These are phyloP conservation scores for Laetiporus sulphureus DNA, from an alignment of 1,284 basidiomycete genomes.

Conservation along the genomic window DNA sequence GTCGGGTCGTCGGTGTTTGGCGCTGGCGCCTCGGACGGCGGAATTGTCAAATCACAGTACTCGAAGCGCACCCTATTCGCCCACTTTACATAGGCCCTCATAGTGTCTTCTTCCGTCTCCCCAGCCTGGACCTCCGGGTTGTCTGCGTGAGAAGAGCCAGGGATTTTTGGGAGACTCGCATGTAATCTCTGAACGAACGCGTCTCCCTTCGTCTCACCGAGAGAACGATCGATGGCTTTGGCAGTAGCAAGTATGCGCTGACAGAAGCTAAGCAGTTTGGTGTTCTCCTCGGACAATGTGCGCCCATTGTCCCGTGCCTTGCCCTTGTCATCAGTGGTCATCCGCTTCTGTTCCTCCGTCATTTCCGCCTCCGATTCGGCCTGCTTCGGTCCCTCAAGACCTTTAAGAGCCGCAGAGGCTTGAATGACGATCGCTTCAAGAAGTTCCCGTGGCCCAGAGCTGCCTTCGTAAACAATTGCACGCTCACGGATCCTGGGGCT, in stretches of 20 bases:
- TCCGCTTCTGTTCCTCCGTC: slow-evolving; percentile 79
- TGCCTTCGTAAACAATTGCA: slow-evolving; percentile 82
- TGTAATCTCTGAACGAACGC: slow-evolving; percentile 75
- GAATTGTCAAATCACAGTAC: slow-evolving; percentile 75
- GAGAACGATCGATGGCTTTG: slow-evolving; percentile 75
- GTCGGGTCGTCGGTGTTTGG: slow-evolving; percentile 38
- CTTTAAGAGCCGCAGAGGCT: slow-evolving; percentile 81
- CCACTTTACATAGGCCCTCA: slow-evolving; percentile 76
- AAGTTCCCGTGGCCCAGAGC: slow-evolving; percentile 81
- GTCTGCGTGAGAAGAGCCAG: slow-evolving; percentile 33
- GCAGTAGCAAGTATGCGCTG: slow-evolving; percentile 75
- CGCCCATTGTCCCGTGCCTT: slow-evolving; percentile 48
- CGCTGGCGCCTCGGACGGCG: slow-evolving; percentile 22
- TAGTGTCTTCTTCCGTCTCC: slow-evolving; percentile 57
- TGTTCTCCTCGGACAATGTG: slow-evolving; percentile 56
- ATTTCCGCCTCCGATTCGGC: slow-evolving; percentile 40
- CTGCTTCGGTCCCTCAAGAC: slow-evolving; percentile 60
- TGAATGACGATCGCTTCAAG: slow-evolving; percentile 87
- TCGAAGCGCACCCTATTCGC: slow-evolving; percentile 75
- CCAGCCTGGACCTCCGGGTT: slow-evolving; percentile 40
- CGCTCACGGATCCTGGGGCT: slow-evolving; percentile 59
- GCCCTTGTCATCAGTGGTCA: slow-evolving; percentile 55
- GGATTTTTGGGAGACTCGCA: slow-evolving; percentile 66
- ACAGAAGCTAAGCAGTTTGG: slow-evolving; percentile 64
- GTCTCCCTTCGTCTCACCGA: slow-evolving; percentile 81